Evolutionary conservation across 129 eudicot genomes (phyloP).

Genomic region (Escallonia rubra): DNA sequence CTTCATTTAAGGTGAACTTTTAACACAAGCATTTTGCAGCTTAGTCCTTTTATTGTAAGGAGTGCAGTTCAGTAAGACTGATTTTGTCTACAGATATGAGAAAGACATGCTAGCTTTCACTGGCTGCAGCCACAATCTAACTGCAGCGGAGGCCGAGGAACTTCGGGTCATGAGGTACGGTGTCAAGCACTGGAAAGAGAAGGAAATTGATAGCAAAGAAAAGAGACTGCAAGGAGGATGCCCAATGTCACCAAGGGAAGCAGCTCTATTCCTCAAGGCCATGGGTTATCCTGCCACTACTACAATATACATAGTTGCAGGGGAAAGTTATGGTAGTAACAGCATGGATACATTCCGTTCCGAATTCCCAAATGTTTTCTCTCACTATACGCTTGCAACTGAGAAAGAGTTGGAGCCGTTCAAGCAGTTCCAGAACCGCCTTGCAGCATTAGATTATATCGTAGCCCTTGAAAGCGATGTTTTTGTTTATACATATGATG

Average conservation of each 20-base stretch:
- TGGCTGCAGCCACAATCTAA: conserved; percentile 82
- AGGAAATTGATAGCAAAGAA: conserved; percentile 65
- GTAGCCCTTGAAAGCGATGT: conserved; percentile 88
- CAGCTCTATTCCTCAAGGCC: conserved; percentile 83
- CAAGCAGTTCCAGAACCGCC: conserved; percentile 65
- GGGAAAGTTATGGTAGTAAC: conserved; percentile 61
- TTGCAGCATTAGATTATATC: conserved; percentile 87
- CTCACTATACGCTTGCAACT: conserved; percentile 70
- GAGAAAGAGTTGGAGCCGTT: conserved; percentile 51
- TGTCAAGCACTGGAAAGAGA: conserved; percentile 94
- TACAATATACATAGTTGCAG: conserved; percentile 81
- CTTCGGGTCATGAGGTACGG: conserved; percentile 66
- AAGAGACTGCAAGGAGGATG: conserved; percentile 75
- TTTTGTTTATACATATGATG: conserved; percentile 88
- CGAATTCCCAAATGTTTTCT: conserved; percentile 65
- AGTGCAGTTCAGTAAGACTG: neutral
- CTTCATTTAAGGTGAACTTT: conserved; percentile 72
- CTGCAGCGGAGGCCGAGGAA: conserved; percentile 54
- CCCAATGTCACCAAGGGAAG: conserved; percentile 95
- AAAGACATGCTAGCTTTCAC: conserved; percentile 97
- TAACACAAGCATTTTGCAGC: neutral
- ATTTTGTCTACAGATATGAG: conserved; percentile 44
- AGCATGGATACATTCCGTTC: conserved; percentile 61
- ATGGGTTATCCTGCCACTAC: conserved; percentile 79
- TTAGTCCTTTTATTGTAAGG: neutral